Conservation (phyloP, 495 filamentous ascomycete genomes). For the Stereocaulon alpinum region DNA sequence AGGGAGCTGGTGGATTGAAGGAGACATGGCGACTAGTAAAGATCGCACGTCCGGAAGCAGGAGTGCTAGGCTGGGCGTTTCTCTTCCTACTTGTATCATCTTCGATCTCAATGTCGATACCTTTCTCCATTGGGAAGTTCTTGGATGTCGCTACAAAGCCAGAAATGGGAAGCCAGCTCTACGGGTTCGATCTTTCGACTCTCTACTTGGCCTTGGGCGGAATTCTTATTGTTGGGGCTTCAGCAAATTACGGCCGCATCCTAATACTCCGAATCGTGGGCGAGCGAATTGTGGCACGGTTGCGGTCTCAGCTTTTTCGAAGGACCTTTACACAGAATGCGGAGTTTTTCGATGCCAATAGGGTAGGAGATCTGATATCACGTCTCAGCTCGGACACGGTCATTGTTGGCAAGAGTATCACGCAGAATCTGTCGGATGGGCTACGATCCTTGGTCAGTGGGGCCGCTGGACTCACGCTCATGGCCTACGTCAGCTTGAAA, state of each 20-base stretch:
- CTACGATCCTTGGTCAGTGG: slow-evolving; percentile 81
- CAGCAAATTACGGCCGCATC: slow-evolving; percentile 88
- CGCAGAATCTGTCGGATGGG: slow-evolving; percentile 93
- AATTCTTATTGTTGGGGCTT: slow-evolving; percentile 61
- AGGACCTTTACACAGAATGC: slow-evolving; percentile 90
- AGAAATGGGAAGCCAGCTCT: slow-evolving; percentile 38
- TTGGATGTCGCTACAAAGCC: slow-evolving; percentile 70
- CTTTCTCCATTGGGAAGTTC: slow-evolving; percentile 91
- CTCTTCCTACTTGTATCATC: slow-evolving; percentile 78
- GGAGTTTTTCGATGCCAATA: slow-evolving; percentile 97
- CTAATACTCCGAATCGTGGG: slow-evolving; percentile 91
- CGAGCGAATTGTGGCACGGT: slow-evolving; percentile 81
- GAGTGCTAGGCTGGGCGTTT: slow-evolving; percentile 69
- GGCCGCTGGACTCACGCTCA: slow-evolving; percentile 73
- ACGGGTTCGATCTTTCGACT: slow-evolving; percentile 61
- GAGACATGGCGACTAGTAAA: slow-evolving; percentile 83
- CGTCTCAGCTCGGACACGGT: slow-evolving; percentile 91
- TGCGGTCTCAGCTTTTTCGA: slow-evolving; percentile 81
- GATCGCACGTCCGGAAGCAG: slow-evolving; percentile 77
- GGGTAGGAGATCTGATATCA: slow-evolving; percentile 91
- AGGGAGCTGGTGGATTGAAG: slow-evolving; percentile 50
- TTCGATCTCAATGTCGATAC: slow-evolving; percentile 83
- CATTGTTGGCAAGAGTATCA: slow-evolving; percentile 96
- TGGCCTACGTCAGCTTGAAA: slow-evolving; percentile 88
- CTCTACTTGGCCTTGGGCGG: slow-evolving; percentile 68